Conservation (phyloP, 495 filamentous ascomycete species). For the Aspergillus asperescens region DNA sequence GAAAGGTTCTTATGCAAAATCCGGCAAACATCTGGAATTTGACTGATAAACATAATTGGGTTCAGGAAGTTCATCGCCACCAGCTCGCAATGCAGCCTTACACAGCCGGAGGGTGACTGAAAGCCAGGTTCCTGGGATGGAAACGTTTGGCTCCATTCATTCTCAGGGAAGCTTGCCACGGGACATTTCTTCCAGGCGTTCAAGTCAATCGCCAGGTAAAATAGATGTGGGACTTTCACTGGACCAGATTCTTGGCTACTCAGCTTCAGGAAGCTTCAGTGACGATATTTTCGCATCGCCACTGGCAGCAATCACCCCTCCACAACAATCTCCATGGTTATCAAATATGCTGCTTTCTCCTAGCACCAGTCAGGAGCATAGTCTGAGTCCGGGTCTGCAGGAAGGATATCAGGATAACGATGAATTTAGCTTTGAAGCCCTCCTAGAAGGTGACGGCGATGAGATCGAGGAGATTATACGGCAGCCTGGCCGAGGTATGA, state of each 20-base stretch:
- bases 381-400: not conserved
- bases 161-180: conserved; percentile 2
- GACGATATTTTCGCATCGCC: conserved; percentile 16
- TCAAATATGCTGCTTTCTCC: conserved; percentile 13
- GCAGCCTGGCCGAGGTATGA: conserved; percentile 33
- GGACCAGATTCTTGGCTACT: conserved; percentile 14
- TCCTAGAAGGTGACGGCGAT: conserved; percentile 44
- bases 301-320: conserved; percentile 6
- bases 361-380: conserved; percentile 8
- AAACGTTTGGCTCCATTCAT: not conserved
- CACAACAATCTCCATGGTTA: conserved; percentile 17
- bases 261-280: conserved; percentile 6
- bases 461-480: conserved; percentile 59
- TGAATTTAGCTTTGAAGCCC: conserved; percentile 31
- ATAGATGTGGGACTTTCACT: conserved; percentile 5
- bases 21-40: not conserved
- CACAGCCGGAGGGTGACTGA: not conserved
- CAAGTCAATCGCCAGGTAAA: conserved; percentile 1
- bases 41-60: not conserved
- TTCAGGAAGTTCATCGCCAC: conserved; percentile 12
- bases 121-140: conserved; percentile 13
- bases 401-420: conserved; percentile 7
- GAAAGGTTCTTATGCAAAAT: conserved; percentile 38
- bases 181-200: not conserved
- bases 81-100: conserved; percentile 3